These are phyloP conservation scores for Macrocybe sp. DNA, from an alignment of 1,284 basidiomycete species.

Conservation along the genomic window DNA sequence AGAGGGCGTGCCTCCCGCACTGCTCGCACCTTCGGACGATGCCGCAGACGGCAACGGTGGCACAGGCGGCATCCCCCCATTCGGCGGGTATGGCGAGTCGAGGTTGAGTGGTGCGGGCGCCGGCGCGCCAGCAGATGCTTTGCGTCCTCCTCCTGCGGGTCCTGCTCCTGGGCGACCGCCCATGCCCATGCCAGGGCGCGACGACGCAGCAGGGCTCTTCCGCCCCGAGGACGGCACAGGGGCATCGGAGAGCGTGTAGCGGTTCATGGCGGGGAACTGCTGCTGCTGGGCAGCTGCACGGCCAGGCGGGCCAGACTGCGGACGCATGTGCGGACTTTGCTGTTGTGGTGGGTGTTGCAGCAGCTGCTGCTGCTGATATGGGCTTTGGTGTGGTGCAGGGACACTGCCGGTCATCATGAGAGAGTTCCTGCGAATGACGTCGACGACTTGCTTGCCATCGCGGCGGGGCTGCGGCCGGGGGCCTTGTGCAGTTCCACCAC, in stretches of 20 bases:
- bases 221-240: slow-evolving; percentile 6
- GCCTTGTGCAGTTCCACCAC: slow-evolving; percentile 2
- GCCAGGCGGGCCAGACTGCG: slow-evolving; percentile 4
- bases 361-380: slow-evolving; percentile 11
- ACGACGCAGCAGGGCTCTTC: slow-evolving; percentile 12
- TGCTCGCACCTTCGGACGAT: slow-evolving; percentile 3
- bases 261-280: slow-evolving; percentile 27
- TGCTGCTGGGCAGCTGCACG: slow-evolving; percentile 12
- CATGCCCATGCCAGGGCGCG: slow-evolving; percentile 5
- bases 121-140: neutral
- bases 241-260: slow-evolving; percentile 34
- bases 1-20: slow-evolving; percentile 8
- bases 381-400: slow-evolving; percentile 7
- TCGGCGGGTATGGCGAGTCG: too few species aligned
- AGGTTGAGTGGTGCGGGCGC: too few species aligned
- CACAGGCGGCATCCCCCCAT: too few species aligned
- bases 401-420: slow-evolving; percentile 9
- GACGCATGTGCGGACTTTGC: neutral
- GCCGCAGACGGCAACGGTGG: neutral
- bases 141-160: neutral
- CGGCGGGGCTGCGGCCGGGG: slow-evolving; percentile 4
- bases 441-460: slow-evolving; percentile 24
- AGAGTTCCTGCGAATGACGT: slow-evolving; percentile 37
- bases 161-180: slow-evolving; percentile 8
- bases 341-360: slow-evolving; percentile 10